Evolutionary conservation across 78 protist species (phyloP), one percentile per base, ranked within the genome.

Genomic region (Emiliania huxleyi): DNA sequence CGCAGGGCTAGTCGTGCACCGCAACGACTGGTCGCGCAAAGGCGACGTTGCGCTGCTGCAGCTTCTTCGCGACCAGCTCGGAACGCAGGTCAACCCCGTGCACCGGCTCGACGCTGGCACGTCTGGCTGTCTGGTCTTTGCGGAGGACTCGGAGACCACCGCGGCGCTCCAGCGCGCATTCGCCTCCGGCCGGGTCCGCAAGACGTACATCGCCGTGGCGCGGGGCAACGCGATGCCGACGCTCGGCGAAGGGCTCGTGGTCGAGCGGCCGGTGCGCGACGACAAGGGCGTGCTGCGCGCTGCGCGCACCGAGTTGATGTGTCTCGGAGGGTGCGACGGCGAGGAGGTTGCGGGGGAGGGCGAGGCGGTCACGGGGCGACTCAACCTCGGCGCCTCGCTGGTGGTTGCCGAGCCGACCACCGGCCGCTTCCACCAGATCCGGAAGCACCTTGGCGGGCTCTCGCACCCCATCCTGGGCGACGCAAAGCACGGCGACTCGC

Each of bases 91-190:
- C 19, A 1, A 40, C n/a, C 88, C 88, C 6, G 88, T 44, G 38
- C 88, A 81, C n/a, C 88, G 88, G 11, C 88, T 81, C 38, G 88
- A 81, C 29, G 88, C 37, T 26, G 88, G 88, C 46, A 44, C 88
- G 40, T 26, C 42, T 52, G 88, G 88, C 5, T 81, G 88, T 52
- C 23, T 81, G 23, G 1, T 81, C 52, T 81, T 81, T 18, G 88
- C 88, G 25, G 6, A 25, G 40, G 88, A 81, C 52, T 2, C 55
- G 23, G 52, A 12, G 38, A 81, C 26, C 21, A 44, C 88, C 37
- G 88, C 88, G 40, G 3, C 29, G 62, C 88, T 81, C 49, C 88
- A 81, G 52, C 40, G 6, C 5, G 88, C 88, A 8, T 1, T 81
- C n/a, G 12, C 42, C 52, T 2, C 6, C 52, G 52, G 5, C 8